A percentile compares a stretch with the other conserved stretches of the same genome.
Conservation (phyloP, 495 filamentous ascomycete genomes). For the Poronia punctata region DNA sequence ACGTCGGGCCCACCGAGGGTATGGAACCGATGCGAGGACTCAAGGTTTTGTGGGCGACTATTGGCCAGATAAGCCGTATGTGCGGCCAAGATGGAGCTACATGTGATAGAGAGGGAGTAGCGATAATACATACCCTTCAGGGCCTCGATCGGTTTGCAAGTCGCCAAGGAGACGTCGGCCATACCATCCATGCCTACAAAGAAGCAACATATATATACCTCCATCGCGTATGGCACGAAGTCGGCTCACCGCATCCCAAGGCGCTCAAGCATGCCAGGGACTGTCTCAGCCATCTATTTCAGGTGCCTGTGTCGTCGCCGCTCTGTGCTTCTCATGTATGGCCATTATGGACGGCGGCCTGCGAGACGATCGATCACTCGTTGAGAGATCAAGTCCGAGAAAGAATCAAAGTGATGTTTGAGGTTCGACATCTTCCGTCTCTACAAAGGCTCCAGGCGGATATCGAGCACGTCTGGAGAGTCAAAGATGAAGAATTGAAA, state of each 20-base stretch:
- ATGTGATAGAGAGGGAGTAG: conserved; percentile 11
- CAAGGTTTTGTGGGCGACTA: conserved; percentile 13
- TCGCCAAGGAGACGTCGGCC: conserved; percentile 12
- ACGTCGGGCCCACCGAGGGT: conserved; percentile 12
- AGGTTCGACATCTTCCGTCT: conserved; percentile 21
- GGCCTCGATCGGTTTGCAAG: conserved; percentile 7
- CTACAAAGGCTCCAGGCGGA: conserved; percentile 20
- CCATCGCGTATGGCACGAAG: conserved; percentile 22
- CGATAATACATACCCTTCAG: conserved; percentile 11
- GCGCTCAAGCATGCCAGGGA: conserved; percentile 15
- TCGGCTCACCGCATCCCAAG: conserved; percentile 16
- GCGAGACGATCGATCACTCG: conserved; percentile 19
- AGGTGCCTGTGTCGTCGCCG: conserved; percentile 17
- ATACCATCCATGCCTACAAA: conserved; percentile 22
- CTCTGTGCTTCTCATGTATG: conserved; percentile 24
- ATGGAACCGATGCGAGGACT: conserved; percentile 20
- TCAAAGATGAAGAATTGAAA: conserved; percentile 21
- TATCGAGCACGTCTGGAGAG: conserved; percentile 21
- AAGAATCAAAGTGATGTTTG: conserved; percentile 20
- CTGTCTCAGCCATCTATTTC: conserved; percentile 16
- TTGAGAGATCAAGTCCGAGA: conserved; percentile 20
- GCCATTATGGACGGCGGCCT: conserved; percentile 26
- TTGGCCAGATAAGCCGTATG: conserved; percentile 25
- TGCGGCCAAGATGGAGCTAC: conserved; percentile 3
- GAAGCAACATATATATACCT: conserved; percentile 26